Evolutionary conservation across 768 basidiomycete genomes (phyloP).

Genomic region (Podaxis sp.): DNA sequence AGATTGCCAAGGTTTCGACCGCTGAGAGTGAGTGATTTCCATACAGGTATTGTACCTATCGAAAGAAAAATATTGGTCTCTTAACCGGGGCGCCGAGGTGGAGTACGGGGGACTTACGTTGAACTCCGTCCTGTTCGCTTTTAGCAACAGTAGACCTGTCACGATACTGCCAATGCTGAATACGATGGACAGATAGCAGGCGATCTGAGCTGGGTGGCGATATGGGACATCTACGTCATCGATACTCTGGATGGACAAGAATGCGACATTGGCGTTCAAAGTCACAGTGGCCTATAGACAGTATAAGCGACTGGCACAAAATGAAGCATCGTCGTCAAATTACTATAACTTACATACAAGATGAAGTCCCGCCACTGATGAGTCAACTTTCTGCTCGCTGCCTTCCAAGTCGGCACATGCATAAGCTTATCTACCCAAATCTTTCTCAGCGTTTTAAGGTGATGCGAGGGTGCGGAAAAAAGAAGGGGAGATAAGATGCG

Average conservation of each 20-base stretch:
- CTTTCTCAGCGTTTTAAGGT: constrained; percentile 39
- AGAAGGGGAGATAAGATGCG: constrained; percentile 35
- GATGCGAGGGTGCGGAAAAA: constrained; percentile 44
- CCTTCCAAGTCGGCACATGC: constrained; percentile 18
- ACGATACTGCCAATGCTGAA: constrained; percentile 45
- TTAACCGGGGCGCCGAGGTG: background rate
- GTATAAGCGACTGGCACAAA: background rate
- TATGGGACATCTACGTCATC: constrained; percentile 19
- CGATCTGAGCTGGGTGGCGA: constrained; percentile 38
- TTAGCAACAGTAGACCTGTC: constrained; percentile 39
- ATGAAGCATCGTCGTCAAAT: background rate
- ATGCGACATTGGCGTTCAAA: constrained; percentile 55
- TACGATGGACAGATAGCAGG: constrained; percentile 46
- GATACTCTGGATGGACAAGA: constrained; percentile 50
- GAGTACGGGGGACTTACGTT: background rate
- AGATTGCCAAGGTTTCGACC: constrained; percentile 1
- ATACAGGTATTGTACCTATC: background rate
- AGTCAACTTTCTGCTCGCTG: constrained; percentile 20
- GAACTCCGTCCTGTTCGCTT: constrained; percentile 2
- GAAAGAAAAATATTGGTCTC: too few relatives aligned
- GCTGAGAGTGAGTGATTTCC: constrained; percentile 2
- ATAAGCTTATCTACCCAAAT: constrained; percentile 48
- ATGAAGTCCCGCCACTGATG: constrained; percentile 28
- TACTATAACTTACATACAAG: constrained; percentile 38
- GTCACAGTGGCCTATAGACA: constrained; percentile 48